Evolutionary conservation across 306 rosid species (phyloP).

Genomic region (Glycine tomentella): DNA sequence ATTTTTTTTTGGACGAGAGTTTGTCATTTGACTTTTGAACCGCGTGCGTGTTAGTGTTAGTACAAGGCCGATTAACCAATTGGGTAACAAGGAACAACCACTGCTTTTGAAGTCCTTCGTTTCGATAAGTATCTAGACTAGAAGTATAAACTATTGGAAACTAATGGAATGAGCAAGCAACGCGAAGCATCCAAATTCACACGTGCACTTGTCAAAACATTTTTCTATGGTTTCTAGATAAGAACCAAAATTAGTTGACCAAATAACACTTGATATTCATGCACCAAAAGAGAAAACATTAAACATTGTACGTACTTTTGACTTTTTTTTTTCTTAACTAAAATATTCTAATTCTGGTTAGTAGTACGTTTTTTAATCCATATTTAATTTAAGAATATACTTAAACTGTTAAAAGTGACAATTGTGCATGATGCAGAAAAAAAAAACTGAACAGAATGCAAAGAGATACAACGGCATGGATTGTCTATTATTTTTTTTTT

Average conservation of each 20-base stretch:
- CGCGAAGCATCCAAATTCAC: slow-evolving; percentile 49
- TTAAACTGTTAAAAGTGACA: no score
- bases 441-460: no score
- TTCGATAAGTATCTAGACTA: neutral
- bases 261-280: neutral
- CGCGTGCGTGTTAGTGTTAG: neutral
- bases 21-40: slow-evolving; percentile 11
- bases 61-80: neutral
- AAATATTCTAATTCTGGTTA: neutral
- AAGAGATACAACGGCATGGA: no score
- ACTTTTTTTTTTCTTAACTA: neutral
- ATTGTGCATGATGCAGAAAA: no score
- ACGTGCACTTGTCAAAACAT: slow-evolving; percentile 37
- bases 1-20: neutral
- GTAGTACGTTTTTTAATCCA: neutral
- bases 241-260: slow-evolving; percentile 17
- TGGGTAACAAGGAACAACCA: neutral
- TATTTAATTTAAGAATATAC: neutral
- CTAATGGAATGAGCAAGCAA: neutral
- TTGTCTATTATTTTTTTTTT: no score
- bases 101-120: neutral
- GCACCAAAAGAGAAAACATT: neutral
- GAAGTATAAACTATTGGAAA: slow-evolving; percentile 11
- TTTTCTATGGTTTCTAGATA: neutral
- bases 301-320: neutral